phyloP scores from a whole-genome alignment of 23 red algal genomes.

The Gracilariopsis chorda region DNA sequence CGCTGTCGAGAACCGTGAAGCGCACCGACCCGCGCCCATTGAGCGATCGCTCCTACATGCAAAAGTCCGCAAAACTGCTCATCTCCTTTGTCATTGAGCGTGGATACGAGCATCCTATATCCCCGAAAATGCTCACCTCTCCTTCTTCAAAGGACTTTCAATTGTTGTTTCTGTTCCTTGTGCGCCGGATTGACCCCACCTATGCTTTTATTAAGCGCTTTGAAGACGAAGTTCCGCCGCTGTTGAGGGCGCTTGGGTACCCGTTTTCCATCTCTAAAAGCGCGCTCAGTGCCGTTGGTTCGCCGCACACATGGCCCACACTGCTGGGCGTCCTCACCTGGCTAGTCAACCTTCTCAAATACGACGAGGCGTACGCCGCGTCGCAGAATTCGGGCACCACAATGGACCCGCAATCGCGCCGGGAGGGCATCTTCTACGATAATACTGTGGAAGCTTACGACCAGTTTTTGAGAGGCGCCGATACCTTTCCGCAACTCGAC shows the following conservation, averaged over 20 bases:
- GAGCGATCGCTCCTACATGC: slow-evolving; percentile 76
- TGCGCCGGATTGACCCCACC: slow-evolving; percentile 82
- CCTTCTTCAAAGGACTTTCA: slow-evolving; percentile 87
- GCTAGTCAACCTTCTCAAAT: slow-evolving; percentile 84
- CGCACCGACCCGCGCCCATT: slow-evolving; percentile 83
- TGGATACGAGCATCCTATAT: slow-evolving; percentile 86
- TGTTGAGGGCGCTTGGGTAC: slow-evolving; percentile 73
- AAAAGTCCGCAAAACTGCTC: slow-evolving; percentile 65
- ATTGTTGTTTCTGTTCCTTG: slow-evolving; percentile 88
- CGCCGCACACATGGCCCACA: slow-evolving; percentile 93
- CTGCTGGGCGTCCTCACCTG: slow-evolving; percentile 85
- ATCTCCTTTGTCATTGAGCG: slow-evolving; percentile 88
- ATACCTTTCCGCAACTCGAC: slow-evolving; percentile 70
- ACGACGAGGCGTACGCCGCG: slow-evolving; percentile 47
- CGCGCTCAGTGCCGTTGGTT: slow-evolving; percentile 84
- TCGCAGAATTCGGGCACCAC: neutral
- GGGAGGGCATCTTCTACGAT: slow-evolving; percentile 53
- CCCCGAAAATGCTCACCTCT: slow-evolving; percentile 82
- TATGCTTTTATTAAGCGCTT: slow-evolving; percentile 76
- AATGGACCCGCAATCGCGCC: neutral
- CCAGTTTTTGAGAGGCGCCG: slow-evolving; percentile 59
- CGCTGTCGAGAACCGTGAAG: neutral
- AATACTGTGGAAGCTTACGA: slow-evolving; percentile 52
- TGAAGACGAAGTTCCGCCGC: slow-evolving; percentile 86
- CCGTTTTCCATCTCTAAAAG: slow-evolving; percentile 89